These are phyloP conservation scores for Halenospora varia DNA, from an alignment of 495 filamentous ascomycete genomes.

Conservation along the genomic window DNA sequence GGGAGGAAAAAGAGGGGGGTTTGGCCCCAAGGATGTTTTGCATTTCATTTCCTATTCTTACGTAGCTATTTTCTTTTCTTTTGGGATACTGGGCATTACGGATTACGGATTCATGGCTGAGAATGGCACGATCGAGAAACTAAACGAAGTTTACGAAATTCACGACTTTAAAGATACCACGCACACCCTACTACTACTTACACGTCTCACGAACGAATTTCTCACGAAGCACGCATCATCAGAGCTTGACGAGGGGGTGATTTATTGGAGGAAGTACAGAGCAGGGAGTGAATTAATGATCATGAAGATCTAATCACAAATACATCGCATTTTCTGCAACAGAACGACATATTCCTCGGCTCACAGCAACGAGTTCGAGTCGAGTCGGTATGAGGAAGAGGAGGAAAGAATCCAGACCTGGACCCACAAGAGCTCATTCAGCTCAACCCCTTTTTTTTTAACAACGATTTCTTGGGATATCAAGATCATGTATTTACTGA, in stretches of 20 bases:
- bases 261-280: neutral
- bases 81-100: neutral
- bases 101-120: neutral
- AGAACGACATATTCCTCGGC: neutral
- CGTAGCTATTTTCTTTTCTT: neutral
- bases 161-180: conserved; percentile 14
- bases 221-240: conserved; percentile 7
- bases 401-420: neutral
- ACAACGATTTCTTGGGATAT: neutral
- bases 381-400: neutral
- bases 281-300: conserved; percentile 12
- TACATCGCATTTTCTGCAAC: conserved; percentile 2
- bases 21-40: neutral
- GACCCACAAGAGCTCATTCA: neutral
- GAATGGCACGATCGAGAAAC: neutral
- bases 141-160: conserved; percentile 12
- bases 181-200: conserved; percentile 2
- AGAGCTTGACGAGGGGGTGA: neutral
- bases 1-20: neutral
- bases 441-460: neutral
- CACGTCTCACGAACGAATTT: conserved; percentile 11
- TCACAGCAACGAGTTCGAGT: neutral
- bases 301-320: conserved; percentile 16
- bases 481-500: conserved; percentile 9
- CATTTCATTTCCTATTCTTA: conserved; percentile 2